Conservation (phyloP, 331 rosid genomes). For the Quercus lobata region DNA sequence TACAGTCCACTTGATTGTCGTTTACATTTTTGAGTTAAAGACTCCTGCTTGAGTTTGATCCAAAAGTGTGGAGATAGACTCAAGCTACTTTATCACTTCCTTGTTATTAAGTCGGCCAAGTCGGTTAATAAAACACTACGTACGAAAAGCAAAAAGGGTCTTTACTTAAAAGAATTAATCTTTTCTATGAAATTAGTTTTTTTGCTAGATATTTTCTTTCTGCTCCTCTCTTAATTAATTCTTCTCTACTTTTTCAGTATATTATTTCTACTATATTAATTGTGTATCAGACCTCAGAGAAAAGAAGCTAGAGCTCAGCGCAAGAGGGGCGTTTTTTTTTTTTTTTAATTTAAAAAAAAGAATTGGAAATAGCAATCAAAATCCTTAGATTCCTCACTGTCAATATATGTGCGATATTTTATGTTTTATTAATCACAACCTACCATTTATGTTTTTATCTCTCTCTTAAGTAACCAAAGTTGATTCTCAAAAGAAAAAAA, state of each 20-base stretch:
- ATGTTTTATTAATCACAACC: no score
- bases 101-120: slow-evolving; percentile 8
- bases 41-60: neutral
- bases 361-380: no score
- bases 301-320: slow-evolving; percentile 31
- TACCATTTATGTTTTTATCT: no score
- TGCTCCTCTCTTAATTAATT: slow-evolving; percentile 18
- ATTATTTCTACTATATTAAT: slow-evolving; percentile 12
- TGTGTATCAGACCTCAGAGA: slow-evolving; percentile 28
- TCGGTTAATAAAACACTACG: slow-evolving; percentile 32
- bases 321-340: neutral
- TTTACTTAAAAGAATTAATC: slow-evolving; percentile 4
- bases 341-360: no score
- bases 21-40: neutral
- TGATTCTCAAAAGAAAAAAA: no score
- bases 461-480: no score
- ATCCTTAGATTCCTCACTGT: no score
- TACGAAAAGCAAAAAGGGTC: neutral
- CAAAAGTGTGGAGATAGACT: slow-evolving; percentile 7
- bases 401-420: no score
- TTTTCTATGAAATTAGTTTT: slow-evolving; percentile 19
- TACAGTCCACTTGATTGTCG: neutral
- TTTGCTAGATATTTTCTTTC: slow-evolving; percentile 19
- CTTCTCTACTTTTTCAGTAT: neutral
- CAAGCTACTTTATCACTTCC: neutral